Evolutionary conservation across 805 yeast genomes (phyloP).

Genomic region (Zygosaccharomyces pseudorouxii): DNA sequence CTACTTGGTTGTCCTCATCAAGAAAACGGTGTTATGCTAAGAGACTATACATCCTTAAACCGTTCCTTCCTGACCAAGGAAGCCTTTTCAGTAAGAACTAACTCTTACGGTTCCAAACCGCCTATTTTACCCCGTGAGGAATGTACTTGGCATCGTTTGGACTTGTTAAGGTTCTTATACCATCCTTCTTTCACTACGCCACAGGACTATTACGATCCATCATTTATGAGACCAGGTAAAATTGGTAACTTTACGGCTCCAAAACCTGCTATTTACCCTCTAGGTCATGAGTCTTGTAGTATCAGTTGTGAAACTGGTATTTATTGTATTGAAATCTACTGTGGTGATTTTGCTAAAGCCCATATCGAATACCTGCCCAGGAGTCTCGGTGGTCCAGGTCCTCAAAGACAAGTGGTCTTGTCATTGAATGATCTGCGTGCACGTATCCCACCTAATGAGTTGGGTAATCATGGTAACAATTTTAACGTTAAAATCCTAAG

Average conservation of each 20-base stretch:
- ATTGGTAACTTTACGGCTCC: constrained; percentile 23
- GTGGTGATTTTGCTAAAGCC: constrained; percentile 49
- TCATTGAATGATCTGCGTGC: constrained; percentile 43
- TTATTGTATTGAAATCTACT: constrained; percentile 65
- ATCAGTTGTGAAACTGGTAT: constrained; percentile 62
- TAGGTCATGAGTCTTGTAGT: constrained; percentile 42
- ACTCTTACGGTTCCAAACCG: constrained; percentile 41
- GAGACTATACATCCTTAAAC: constrained; percentile 78
- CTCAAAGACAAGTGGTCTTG: constrained; percentile 48
- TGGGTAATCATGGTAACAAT: constrained; percentile 29
- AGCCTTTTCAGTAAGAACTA: constrained; percentile 49
- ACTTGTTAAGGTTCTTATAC: constrained; percentile 66
- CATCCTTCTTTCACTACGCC: constrained; percentile 81
- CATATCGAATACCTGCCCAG: constrained; percentile 59
- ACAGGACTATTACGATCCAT: constrained; percentile 50
- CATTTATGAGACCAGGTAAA: constrained; percentile 35
- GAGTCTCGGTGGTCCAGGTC: constrained; percentile 55
- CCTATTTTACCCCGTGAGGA: constrained; percentile 56
- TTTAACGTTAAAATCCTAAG: constrained; percentile 49
- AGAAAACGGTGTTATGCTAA: constrained; percentile 80
- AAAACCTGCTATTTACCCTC: constrained; percentile 43
- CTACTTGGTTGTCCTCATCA: constrained; percentile 89
- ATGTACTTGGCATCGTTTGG: constrained; percentile 86
- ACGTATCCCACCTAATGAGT: constrained; percentile 30
- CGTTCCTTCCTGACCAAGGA: constrained; percentile 78